A percentile compares a stretch with the other conserved stretches of the same genome.
Evolutionary conservation across 495 filamentous ascomycete species (phyloP).

Genomic region (Talaromyces ruber): DNA sequence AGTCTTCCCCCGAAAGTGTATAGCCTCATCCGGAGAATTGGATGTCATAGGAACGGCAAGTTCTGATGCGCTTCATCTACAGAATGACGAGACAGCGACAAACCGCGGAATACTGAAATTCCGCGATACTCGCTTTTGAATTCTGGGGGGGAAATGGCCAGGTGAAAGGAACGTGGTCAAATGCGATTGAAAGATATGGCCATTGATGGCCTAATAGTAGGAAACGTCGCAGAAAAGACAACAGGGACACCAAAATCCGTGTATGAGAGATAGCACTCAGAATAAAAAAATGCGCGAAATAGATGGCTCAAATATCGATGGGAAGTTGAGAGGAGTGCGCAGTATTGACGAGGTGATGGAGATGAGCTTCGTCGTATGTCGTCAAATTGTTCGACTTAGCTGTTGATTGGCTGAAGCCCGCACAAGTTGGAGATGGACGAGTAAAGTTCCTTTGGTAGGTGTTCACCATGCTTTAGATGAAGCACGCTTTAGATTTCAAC

Average conservation of each 20-base stretch:
- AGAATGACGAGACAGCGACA: slow-evolving; percentile 12
- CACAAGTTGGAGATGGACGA: not conserved
- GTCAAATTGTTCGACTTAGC: not conserved
- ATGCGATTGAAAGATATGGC: not conserved
- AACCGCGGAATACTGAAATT: slow-evolving; percentile 4
- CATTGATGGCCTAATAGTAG: not conserved
- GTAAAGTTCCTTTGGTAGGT: not conserved
- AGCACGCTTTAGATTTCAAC: not conserved
- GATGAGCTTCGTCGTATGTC: not conserved
- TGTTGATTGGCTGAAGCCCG: not conserved
- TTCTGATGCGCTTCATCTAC: slow-evolving; percentile 36
- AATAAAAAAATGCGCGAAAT: not conserved
- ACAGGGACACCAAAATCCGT: not conserved
- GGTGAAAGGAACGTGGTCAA: too few relatives aligned
- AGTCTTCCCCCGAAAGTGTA: slow-evolving; percentile 58
- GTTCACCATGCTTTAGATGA: not conserved
- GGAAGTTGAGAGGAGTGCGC: not conserved
- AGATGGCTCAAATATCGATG: not conserved
- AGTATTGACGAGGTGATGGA: not conserved
- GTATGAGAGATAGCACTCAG: too few relatives aligned
- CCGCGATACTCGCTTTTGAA: slow-evolving; percentile 1
- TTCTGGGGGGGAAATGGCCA: not conserved
- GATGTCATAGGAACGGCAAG: slow-evolving; percentile 49
- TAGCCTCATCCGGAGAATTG: slow-evolving; percentile 52
- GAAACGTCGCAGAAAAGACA: not conserved